These are phyloP conservation scores for Ophiocordyceps robertsii DNA, from an alignment of 2,329 filamentous ascomycete species.

Conservation along the genomic window DNA sequence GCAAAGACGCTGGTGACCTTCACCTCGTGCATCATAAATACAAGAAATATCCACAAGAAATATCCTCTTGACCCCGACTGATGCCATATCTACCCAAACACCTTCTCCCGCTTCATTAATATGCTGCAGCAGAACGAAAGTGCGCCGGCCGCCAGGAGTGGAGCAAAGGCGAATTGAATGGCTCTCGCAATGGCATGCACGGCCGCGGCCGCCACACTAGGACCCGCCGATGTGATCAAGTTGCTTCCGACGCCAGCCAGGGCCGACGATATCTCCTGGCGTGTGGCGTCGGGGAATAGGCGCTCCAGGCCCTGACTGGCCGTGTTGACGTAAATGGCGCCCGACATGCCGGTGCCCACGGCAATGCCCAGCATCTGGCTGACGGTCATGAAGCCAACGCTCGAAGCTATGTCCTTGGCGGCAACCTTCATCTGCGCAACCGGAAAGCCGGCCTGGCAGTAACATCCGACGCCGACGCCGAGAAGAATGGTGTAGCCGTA, in stretches of 20 bases:
- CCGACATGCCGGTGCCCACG: conserved; percentile 18
- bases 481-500: conserved; percentile 24
- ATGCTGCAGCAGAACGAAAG: conserved; percentile 15
- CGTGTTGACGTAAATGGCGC: conserved; percentile 20
- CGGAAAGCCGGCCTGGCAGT: conserved; percentile 19
- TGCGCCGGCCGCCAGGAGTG: conserved; percentile 18
- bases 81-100: conserved; percentile 9
- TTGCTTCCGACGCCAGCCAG: conserved; percentile 3
- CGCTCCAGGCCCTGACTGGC: neutral
- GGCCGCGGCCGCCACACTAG: conserved; percentile 9
- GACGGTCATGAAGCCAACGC: conserved; percentile 21
- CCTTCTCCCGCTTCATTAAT: conserved; percentile 20
- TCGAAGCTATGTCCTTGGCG: conserved; percentile 11
- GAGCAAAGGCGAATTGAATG: conserved; percentile 18
- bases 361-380: conserved; percentile 18
- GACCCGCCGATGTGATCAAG: neutral
- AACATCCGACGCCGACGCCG: conserved; percentile 23
- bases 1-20: too few relatives aligned
- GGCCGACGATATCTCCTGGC: conserved; percentile 1
- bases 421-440: conserved; percentile 20
- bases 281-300: conserved; percentile 2
- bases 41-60: too few relatives aligned
- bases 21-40: too few relatives aligned
- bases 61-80: too few relatives aligned
- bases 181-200: conserved; percentile 17